Evolutionary conservation across 139 green algal species (phyloP), one percentile per base, ranked within the genome.

Genomic region (Astrephomene gubernaculifera): DNA sequence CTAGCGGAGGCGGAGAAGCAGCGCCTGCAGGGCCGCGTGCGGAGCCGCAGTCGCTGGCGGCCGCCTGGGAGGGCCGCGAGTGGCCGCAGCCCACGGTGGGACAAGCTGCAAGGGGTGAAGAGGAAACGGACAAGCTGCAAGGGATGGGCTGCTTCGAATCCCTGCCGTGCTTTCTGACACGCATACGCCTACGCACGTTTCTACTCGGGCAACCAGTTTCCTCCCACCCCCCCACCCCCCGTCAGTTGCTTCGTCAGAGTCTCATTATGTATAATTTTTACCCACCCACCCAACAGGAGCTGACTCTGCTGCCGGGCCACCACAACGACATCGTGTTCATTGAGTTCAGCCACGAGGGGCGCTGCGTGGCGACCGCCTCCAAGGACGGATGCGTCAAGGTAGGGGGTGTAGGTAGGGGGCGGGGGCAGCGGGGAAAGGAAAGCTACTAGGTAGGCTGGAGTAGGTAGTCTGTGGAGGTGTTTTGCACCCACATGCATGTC

Each of bases 321-420:
- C 61, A 79, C 21, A 94, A 94, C 67, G 90, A 95, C 68, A 84
- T 98, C 6, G 79, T 87, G 22, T 86, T 95, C 75, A 83, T 96
- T n/a, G 87, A 93, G 71, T 96, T 95, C 80, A 95, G 86, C 87
- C 80, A 92, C 36, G 67, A 70, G 25, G 93, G 95, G 24, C 45
- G 81, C 19, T 82, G 45, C n/a, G 54, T 97, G 81, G 94, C 91
- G 1, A 95, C 91, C 0, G 95, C 89, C 12, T 94, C 95, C 1
- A 92, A 91, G 41, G 95, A 98, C 69, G 95, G 94, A 49, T 88
- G 70, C 53, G 92, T 96, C 29, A 80, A 90, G 89, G 90, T 98
- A 45, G 5, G 73, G 63, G 31, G 63, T 29, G 63, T 10, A 19
- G 63, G 17, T 4, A 43, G 31, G 63, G 63, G n/a, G 29, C 8